Conservation (phyloP, 2,329 filamentous ascomycete genomes). For the Onygena corvina region DNA sequence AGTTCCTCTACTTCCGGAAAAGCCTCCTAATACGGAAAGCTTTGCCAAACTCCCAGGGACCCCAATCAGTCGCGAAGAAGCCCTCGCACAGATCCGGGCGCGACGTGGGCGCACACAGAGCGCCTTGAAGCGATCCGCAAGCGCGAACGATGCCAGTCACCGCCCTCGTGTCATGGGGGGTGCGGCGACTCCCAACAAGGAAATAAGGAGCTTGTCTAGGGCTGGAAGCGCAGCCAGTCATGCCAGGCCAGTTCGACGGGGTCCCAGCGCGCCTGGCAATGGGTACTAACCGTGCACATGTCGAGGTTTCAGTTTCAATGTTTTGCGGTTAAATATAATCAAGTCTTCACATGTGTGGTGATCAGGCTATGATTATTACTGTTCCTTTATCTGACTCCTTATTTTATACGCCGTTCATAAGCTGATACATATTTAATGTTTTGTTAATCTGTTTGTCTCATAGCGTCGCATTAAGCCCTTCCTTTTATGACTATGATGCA, state of each 20-base stretch:
- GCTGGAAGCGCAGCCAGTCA: constrained; percentile 21
- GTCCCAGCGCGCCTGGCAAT: constrained; percentile 20
- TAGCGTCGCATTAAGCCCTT: neutral
- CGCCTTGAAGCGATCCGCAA: constrained; percentile 30
- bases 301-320: neutral
- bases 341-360: no score
- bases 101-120: constrained; percentile 35
- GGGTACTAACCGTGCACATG: neutral
- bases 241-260: constrained; percentile 15
- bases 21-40: constrained; percentile 15
- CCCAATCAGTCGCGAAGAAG: constrained; percentile 37
- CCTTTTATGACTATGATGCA: neutral
- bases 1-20: constrained; percentile 25
- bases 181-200: constrained; percentile 11
- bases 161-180: constrained; percentile 5
- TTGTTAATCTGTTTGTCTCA: neutral
- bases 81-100: constrained; percentile 39
- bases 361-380: no score
- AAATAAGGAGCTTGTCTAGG: constrained; percentile 25
- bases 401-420: neutral
- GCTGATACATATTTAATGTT: neutral
- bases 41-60: constrained; percentile 28
- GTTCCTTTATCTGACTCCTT: neutral
- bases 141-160: constrained; percentile 27
- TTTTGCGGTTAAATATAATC: no score